phyloP scores from a whole-genome alignment of 2,329 filamentous ascomycete genomes.

The Byssoonygena ceratinophila region DNA sequence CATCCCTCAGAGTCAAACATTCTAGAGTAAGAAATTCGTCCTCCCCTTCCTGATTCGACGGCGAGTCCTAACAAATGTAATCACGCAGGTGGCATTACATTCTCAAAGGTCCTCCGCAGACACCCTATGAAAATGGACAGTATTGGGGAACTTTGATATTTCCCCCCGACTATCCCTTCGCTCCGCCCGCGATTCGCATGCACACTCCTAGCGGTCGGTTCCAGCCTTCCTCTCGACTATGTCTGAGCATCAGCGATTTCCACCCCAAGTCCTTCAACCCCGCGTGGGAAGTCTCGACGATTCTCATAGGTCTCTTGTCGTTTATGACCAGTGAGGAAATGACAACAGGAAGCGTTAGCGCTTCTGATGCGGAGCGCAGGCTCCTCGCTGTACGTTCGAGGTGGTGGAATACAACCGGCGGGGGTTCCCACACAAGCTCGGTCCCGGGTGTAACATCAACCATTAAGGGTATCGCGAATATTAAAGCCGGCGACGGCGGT shows the following conservation, averaged over 20 bases:
- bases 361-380: conserved; percentile 64
- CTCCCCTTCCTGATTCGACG: background rate
- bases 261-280: conserved; percentile 98
- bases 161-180: conserved; percentile 92
- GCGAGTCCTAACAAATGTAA: background rate
- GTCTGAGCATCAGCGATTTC: conserved; percentile 93
- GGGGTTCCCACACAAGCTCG: conserved; percentile 54
- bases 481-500: conserved; percentile 86
- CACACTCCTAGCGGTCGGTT: conserved; percentile 95
- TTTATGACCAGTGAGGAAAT: conserved; percentile 99
- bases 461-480: conserved; percentile 60
- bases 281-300: conserved; percentile 95
- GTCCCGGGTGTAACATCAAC: conserved; percentile 43
- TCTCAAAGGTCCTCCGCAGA: conserved; percentile 85
- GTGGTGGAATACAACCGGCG: conserved; percentile 96
- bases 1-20: conserved; percentile 88
- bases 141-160: conserved; percentile 98
- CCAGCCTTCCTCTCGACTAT: conserved; percentile 81
- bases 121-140: conserved; percentile 86
- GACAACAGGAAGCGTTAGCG: conserved; percentile 83
- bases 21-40: conserved; percentile 55
- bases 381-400: conserved; percentile 64
- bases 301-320: conserved; percentile 81
- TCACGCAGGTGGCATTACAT: conserved; percentile 77
- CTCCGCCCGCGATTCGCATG: conserved; percentile 95